Percentiles rank a stretch among this genome's conserved stretches.
phyloP scores from a whole-genome alignment of 2,329 filamentous ascomycete species.

The Elsinoe perseae region DNA sequence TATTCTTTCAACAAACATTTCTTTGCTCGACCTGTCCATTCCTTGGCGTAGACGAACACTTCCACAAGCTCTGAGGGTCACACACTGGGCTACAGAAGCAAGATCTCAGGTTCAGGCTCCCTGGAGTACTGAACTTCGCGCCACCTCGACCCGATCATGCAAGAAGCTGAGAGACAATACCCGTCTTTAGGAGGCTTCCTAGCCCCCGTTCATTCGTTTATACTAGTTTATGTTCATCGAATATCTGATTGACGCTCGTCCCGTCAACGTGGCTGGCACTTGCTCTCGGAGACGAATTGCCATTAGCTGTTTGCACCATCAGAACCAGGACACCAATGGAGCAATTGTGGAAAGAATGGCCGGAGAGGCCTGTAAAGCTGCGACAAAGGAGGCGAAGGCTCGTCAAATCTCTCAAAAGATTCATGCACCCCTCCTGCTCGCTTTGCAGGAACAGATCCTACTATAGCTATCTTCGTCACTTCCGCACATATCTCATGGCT shows the following conservation, averaged over 20 bases:
- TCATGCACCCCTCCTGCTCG: slow-evolving; percentile 13
- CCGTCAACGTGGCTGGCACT: background rate
- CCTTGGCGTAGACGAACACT: no score
- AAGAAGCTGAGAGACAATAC: slow-evolving; percentile 14
- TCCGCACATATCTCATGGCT: slow-evolving; percentile 1
- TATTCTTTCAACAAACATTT: no score
- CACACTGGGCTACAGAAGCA: background rate
- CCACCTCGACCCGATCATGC: slow-evolving; percentile 1
- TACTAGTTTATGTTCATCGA: slow-evolving; percentile 1
- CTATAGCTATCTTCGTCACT: slow-evolving; percentile 7
- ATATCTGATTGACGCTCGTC: background rate
- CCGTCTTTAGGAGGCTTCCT: slow-evolving; percentile 17
- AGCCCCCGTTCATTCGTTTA: slow-evolving; percentile 9
- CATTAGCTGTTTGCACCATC: background rate
- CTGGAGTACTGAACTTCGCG: background rate
- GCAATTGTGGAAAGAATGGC: slow-evolving; percentile 5
- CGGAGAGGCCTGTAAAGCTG: background rate
- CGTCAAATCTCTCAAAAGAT: background rate
- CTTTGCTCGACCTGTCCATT: no score
- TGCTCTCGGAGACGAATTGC: background rate
- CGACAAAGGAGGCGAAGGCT: slow-evolving; percentile 13
- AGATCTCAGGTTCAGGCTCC: background rate
- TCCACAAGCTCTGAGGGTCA: background rate
- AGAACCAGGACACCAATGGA: background rate
- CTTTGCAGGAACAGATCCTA: slow-evolving; percentile 15